Evolutionary conservation across 495 filamentous ascomycete species (phyloP), one percentile per base, ranked within the genome.

Genomic region (Aspergillus sparsus): DNA sequence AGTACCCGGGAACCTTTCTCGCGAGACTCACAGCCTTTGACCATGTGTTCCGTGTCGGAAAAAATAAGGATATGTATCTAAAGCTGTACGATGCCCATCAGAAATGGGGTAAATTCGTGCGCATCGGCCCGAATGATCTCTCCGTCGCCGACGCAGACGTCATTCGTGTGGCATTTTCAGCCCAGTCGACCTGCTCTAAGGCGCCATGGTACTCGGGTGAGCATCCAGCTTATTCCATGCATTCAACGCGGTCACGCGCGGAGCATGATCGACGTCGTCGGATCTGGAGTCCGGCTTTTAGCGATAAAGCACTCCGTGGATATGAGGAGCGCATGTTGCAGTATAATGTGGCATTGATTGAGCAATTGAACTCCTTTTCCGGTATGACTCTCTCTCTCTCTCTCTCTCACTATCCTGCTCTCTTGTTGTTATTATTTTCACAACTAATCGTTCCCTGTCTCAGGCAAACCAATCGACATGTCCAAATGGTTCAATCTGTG

Each of bases 211-310:
- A 82, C 58, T 72, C 76, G 16, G 51, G 59, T 6, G 57, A 64
- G 9, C 31, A 34, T 0, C 71, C 72, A 1, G 58, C 68, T 8
- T 52, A 49, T 3, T 77, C 76, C 0, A 55, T 82, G 44, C 71
- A 77, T 34, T 67, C 68, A 12, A 60, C 49, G 7, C 69, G 79
- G n/a, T 65, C 71, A 39, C 60, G 53, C 1, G 50, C 53, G 10
- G 44, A 54, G 18, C 77, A 79, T 54, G 74, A 71, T 53, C 58
- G 64, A 12, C 62, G 73, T 7, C 68, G 77, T 15, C 64, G 66
- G 3, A 56, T 73, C 12, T 76, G 77, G 75, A 69, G 68, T 49
- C 58, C 57, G 1, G 76, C 58, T 0, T 77, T 78, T 41, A 67
- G 68, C 27, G 68, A 66, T 37, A 62, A 55, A 58, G 68, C 69